phyloP scores from a whole-genome alignment of 2,329 filamentous ascomycete species.

The Cladosporium oxysporum region DNA sequence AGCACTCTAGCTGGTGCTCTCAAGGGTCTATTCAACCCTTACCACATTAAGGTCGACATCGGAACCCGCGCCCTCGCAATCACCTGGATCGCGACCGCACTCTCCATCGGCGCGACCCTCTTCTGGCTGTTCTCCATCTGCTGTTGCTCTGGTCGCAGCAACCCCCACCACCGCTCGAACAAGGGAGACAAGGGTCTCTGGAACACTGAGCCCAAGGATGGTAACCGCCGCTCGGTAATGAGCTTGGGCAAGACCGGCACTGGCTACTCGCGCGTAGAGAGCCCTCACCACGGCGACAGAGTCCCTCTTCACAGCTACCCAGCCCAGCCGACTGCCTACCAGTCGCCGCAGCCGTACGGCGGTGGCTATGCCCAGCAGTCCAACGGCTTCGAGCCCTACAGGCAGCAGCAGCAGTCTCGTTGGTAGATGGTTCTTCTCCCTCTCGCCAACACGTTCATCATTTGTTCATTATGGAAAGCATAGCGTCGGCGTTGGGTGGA shows the following conservation, averaged over 20 bases:
- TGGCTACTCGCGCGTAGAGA: conserved; percentile 59
- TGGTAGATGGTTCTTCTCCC: conserved; percentile 1
- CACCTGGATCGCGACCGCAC: conserved; percentile 78
- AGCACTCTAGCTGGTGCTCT: conserved; percentile 68
- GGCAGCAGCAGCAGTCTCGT: conserved; percentile 28
- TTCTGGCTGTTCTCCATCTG: conserved; percentile 94
- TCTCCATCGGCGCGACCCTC: conserved; percentile 71
- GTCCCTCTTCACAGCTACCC: conserved; percentile 31
- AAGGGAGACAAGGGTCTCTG: conserved; percentile 40
- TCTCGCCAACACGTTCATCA: background rate
- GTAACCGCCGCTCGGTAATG: conserved; percentile 38
- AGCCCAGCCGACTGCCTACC: conserved; percentile 18
- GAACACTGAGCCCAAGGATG: conserved; percentile 31
- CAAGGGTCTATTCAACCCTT: conserved; percentile 66
- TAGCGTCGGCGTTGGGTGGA: conserved; percentile 23
- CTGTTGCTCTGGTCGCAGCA: conserved; percentile 76
- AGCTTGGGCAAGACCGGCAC: conserved; percentile 62
- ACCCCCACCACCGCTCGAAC: conserved; percentile 48
- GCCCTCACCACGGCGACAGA: conserved; percentile 43
- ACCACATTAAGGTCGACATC: conserved; percentile 68
- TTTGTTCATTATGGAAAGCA: conserved; percentile 15
- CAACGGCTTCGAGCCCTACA: conserved; percentile 47
- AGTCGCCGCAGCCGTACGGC: conserved; percentile 20
- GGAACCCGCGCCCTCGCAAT: conserved; percentile 70
- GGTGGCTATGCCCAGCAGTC: conserved; percentile 26